Evolutionary conservation across 495 filamentous ascomycete genomes (phyloP), one percentile per base, ranked within the genome.

Genomic region (Neurospora africana): DNA sequence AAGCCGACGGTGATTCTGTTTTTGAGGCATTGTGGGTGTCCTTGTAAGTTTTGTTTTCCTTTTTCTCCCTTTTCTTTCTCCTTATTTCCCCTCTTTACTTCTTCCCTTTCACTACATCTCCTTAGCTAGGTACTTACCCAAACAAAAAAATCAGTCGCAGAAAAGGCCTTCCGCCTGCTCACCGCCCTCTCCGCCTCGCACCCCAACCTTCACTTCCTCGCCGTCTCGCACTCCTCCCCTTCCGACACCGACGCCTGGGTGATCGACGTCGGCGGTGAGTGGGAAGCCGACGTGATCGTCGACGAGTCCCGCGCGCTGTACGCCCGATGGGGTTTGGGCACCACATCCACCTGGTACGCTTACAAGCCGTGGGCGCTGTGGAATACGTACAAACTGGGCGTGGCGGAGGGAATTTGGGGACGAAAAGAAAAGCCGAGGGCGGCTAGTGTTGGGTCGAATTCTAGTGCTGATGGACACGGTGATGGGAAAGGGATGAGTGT

Each of bases 11-110:
- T 90, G 21, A 78, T 90, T 27, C 80, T 85, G 37, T 91, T 90
- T 76, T 77, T 91, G 5, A 80, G 89, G 35, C 87, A 89, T 76
- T 89, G 86, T 75, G 87, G 89, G 17, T 88, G 86, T 81, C 88
- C 87, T 9, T 90, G 87, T 87, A 80, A 69, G 83, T 75, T 27
- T 17, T 10, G 35, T 37, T 2, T 37, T 10, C 9, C 21, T 77
- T 9, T 40, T 41, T 69, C 68, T 73, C 67, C 19, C 40, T 13
- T 74, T 71, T 33, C 11, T 39, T 39, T 13, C 10, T 38, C 37
- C 2, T 9, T 10, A 11, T 27, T 41, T 74, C 27, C 43, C 74
- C 27, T 9, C 9, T 43, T 37, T 19, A 8, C 35, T 19, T 8
- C n/a, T 27, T 40, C 17, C 0, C 9, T 19, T 35, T 33, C 23